These are phyloP conservation scores for Carex pumila DNA, from an alignment of 176 grass and related monocot species.

Conservation along the genomic window DNA sequence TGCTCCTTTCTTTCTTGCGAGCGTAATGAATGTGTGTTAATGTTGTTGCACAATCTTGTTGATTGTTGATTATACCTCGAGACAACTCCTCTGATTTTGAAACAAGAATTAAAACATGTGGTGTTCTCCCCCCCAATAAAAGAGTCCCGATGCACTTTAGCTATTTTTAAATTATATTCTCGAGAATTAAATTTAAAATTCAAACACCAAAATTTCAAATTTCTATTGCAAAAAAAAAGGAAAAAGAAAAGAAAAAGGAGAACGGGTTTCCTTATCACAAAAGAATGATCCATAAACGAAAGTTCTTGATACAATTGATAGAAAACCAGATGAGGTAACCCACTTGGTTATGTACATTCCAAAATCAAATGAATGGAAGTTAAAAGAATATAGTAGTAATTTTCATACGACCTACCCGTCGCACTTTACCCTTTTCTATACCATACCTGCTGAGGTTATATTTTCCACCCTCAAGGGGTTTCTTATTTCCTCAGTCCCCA, in stretches of 20 bases:
- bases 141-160: too few species aligned
- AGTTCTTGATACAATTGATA: background rate
- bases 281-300: background rate
- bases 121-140: too few species aligned
- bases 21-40: too few species aligned
- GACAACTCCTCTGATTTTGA: too few species aligned
- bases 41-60: too few species aligned
- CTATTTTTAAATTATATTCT: too few species aligned
- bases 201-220: background rate
- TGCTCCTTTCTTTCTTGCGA: too few species aligned
- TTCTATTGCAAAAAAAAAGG: background rate
- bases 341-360: background rate
- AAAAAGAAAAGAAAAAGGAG: background rate
- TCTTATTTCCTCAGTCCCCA: background rate
- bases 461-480: background rate
- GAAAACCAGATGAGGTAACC: background rate
- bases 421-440: background rate
- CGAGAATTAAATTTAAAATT: too few species aligned
- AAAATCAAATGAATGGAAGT: slow-evolving; percentile 3
- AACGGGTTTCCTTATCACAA: background rate
- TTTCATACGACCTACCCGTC: background rate
- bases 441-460: background rate
- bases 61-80: too few species aligned
- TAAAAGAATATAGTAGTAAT: background rate
- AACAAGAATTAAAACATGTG: too few species aligned